phyloP scores from a whole-genome alignment of 257 asterid genomes.

The Galeopsis tetrahit region DNA sequence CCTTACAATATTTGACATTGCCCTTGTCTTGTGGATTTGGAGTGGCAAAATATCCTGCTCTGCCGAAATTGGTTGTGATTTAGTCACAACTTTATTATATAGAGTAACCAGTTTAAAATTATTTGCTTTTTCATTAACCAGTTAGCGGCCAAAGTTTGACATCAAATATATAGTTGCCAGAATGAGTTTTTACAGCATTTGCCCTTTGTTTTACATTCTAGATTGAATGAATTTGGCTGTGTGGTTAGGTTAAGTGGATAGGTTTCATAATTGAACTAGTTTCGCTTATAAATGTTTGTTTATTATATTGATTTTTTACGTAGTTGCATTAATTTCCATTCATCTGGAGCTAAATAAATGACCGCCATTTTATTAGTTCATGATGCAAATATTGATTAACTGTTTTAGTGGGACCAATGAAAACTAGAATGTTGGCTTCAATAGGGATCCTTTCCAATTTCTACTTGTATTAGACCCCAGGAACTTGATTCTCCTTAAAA shows the following conservation, averaged over 20 bases:
- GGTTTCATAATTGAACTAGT: slow-evolving; percentile 7
- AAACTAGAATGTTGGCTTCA: slow-evolving; percentile 13
- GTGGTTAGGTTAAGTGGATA: slow-evolving; percentile 16
- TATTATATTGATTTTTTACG: background rate
- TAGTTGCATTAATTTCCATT: slow-evolving; percentile 13
- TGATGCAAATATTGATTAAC: background rate
- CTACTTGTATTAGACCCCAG: slow-evolving; percentile 1
- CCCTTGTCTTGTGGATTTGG: slow-evolving; percentile 21
- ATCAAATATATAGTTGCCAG: slow-evolving; percentile 2
- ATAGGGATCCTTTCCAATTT: background rate
- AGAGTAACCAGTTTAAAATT: background rate
- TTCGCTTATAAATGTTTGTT: background rate
- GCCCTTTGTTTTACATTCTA: background rate
- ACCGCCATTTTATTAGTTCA: background rate
- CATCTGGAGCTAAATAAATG: slow-evolving; percentile 12
- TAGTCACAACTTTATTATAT: background rate
- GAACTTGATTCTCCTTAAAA: slow-evolving; percentile 17
- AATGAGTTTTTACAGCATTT: slow-evolving; percentile 8
- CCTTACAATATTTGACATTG: slow-evolving; percentile 3
- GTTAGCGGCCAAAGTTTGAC: slow-evolving; percentile 10
- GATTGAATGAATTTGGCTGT: slow-evolving; percentile 7
- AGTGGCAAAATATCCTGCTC: slow-evolving; percentile 12
- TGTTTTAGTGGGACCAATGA: slow-evolving; percentile 7
- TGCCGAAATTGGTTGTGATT: background rate
- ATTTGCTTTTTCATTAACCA: slow-evolving; percentile 5